Conservation (phyloP, 805 yeast species). For the Candida sonorensis region DNA sequence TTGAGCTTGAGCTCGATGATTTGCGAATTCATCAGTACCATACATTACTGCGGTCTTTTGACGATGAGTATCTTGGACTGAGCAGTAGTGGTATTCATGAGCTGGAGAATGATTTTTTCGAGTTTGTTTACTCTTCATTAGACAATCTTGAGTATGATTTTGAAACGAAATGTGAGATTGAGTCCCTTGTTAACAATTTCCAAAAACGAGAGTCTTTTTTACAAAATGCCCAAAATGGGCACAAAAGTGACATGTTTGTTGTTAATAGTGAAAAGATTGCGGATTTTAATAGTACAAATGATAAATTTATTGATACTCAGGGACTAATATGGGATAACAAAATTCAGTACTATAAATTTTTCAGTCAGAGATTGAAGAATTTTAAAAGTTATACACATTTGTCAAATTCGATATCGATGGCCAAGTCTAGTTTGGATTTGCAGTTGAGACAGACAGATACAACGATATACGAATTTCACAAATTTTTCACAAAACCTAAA, state of each 20-base stretch:
- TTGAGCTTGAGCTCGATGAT: slow-evolving; percentile 4
- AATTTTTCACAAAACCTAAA: slow-evolving; percentile 36
- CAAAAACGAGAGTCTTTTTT: slow-evolving; percentile 8
- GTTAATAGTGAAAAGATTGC: slow-evolving; percentile 6
- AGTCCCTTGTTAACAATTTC: slow-evolving; percentile 7
- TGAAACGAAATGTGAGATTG: slow-evolving; percentile 9
- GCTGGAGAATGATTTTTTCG: slow-evolving; percentile 18
- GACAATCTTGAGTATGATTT: slow-evolving; percentile 8
- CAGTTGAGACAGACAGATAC: slow-evolving; percentile 8
- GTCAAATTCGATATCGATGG: slow-evolving; percentile 16
- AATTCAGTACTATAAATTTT: slow-evolving; percentile 14
- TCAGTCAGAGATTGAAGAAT: slow-evolving; percentile 14
- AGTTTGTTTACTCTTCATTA: slow-evolving; percentile 15
- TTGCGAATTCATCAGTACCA: slow-evolving; percentile 5
- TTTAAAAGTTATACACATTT: slow-evolving; percentile 22
- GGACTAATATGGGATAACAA: slow-evolving; percentile 24
- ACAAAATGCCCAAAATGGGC: too few species aligned
- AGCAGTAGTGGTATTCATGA: slow-evolving; percentile 14
- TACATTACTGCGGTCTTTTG: slow-evolving; percentile 6
- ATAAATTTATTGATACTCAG: slow-evolving; percentile 18
- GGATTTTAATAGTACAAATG: slow-evolving; percentile 4
- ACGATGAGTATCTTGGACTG: slow-evolving; percentile 11
- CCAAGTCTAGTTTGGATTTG: slow-evolving; percentile 20
- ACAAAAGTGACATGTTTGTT: too few species aligned
- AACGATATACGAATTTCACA: slow-evolving; percentile 32